Evolutionary conservation across 768 basidiomycete genomes (phyloP).

Genomic region (Tylopilus rubrobrunneus): DNA sequence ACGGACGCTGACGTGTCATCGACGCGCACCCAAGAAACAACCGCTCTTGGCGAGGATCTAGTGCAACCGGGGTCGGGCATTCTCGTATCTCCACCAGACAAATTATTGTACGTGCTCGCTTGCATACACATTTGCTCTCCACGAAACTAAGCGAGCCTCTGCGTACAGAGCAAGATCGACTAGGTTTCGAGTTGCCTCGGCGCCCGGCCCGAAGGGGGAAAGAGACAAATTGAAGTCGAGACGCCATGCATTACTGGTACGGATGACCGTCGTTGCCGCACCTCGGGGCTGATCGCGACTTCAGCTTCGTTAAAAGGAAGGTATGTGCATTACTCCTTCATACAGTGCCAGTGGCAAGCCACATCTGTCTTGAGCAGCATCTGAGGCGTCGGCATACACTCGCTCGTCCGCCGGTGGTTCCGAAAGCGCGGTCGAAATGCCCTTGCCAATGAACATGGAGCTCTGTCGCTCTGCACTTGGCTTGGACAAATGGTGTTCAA

Average conservation of each 20-base stretch:
- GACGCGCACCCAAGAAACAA: no score
- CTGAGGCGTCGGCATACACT: no score
- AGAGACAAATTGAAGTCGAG: no score
- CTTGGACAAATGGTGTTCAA: background rate
- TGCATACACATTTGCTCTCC: no score
- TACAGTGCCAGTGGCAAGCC: background rate
- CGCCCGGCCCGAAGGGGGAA: constrained; percentile 12
- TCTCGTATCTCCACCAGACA: no score
- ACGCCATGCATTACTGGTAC: background rate
- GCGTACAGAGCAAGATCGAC: no score
- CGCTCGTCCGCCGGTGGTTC: no score
- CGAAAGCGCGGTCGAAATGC: background rate
- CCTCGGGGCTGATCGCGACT: background rate
- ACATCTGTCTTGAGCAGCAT: background rate
- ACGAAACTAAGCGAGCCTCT: no score
- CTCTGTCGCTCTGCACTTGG: background rate
- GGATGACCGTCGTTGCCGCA: background rate
- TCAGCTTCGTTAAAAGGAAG: background rate
- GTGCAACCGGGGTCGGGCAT: no score
- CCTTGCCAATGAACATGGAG: background rate
- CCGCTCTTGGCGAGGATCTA: no score
- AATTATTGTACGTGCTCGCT: no score
- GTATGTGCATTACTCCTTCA: background rate
- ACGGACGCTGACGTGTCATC: no score
- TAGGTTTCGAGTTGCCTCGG: constrained; percentile 14